These are phyloP conservation scores for Sporothrix protearum DNA, from an alignment of 2,329 filamentous ascomycete species.

Conservation along the genomic window DNA sequence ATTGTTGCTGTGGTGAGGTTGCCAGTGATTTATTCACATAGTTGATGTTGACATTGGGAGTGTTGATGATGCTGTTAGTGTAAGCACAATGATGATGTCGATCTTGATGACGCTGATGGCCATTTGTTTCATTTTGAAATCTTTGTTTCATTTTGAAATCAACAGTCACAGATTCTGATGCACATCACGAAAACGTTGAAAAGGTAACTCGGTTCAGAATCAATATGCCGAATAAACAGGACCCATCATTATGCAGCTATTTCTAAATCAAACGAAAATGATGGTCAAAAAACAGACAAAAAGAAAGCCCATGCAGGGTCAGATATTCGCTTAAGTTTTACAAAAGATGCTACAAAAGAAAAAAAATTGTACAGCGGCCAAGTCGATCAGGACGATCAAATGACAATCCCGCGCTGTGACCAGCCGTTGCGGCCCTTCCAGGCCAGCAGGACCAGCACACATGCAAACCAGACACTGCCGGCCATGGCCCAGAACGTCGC, in stretches of 20 bases:
- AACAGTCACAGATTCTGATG: too few relatives aligned
- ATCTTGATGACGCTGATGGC: neutral
- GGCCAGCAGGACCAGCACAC: slow-evolving; percentile 67
- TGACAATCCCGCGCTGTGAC: slow-evolving; percentile 70
- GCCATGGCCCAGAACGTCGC: slow-evolving; percentile 83
- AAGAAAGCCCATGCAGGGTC: neutral
- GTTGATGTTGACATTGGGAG: neutral
- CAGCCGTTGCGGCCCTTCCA: slow-evolving; percentile 79
- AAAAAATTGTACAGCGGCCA: neutral
- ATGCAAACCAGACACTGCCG: slow-evolving; percentile 72
- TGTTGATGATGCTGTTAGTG: neutral
- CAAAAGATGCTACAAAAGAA: too few relatives aligned
- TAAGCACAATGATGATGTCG: neutral
- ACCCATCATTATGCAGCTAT: neutral
- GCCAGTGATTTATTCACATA: neutral
- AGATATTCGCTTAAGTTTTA: neutral
- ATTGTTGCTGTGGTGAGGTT: neutral
- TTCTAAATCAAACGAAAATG: neutral
- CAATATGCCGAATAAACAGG: neutral
- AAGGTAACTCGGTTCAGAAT: neutral
- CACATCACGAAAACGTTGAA: too few relatives aligned
- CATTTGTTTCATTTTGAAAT: neutral
- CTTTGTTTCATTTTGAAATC: neutral
- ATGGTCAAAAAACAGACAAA: neutral
- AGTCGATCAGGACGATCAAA: slow-evolving; percentile 35